A percentile compares a stretch with the other conserved stretches of the same genome.
Conservation (phyloP, 2,329 filamentous ascomycete species). For the Sphaerulina populicola region DNA sequence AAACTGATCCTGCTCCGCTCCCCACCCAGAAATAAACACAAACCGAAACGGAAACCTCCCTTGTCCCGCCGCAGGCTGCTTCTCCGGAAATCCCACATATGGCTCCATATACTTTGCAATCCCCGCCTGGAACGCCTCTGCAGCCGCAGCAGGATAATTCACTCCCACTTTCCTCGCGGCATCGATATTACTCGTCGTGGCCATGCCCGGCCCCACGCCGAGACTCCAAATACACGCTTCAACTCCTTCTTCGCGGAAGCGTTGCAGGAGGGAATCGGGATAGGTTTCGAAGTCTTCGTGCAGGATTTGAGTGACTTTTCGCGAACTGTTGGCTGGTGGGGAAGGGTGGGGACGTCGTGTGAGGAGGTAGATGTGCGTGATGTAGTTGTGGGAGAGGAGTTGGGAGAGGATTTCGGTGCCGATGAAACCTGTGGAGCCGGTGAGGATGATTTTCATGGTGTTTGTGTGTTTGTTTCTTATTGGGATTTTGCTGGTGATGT, state of each 20-base stretch:
- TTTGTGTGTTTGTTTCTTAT: background rate
- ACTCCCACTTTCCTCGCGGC: conserved; percentile 30
- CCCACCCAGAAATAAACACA: conserved; percentile 35
- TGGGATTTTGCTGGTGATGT: background rate
- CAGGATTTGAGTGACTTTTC: conserved; percentile 32
- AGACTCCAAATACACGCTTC: conserved; percentile 43
- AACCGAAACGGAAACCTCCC: conserved; percentile 37
- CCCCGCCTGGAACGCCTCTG: conserved; percentile 28
- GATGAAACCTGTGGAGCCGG: conserved; percentile 52
- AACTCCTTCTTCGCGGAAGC: conserved; percentile 35
- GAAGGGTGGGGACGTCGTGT: conserved; percentile 27
- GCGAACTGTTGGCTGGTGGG: conserved; percentile 23
- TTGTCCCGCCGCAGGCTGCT: conserved; percentile 19
- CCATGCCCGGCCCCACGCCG: conserved; percentile 15
- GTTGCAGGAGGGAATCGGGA: conserved; percentile 38
- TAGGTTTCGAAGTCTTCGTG: conserved; percentile 48
- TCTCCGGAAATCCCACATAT: conserved; percentile 19
- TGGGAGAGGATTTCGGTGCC: conserved; percentile 47
- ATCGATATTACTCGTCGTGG: conserved; percentile 12
- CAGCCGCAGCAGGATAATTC: conserved; percentile 28
- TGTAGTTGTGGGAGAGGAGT: conserved; percentile 43
- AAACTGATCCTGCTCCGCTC: conserved; percentile 36
- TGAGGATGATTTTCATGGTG: conserved; percentile 53
- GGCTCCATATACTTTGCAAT: conserved; percentile 25
- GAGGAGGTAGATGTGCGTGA: conserved; percentile 38